Evolutionary conservation across 345 rosid genomes (phyloP), one percentile per base, ranked within the genome.

Genomic region (Microthlaspi erraticum): DNA sequence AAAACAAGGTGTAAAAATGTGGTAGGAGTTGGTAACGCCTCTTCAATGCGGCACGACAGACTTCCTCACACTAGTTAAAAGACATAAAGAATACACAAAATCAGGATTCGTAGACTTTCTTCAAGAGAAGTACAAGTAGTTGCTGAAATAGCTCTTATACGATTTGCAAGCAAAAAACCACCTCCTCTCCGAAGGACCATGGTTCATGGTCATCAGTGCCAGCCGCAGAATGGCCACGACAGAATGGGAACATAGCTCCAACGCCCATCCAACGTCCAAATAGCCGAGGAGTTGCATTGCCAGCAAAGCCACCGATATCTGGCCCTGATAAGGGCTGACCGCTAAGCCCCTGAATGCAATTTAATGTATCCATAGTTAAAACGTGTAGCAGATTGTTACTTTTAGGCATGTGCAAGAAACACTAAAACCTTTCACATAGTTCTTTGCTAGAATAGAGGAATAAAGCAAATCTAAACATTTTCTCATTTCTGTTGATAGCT

Each of bases 171-270:
- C 1, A 20, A 66, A 49, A 39, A 19, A 46, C 3, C 6, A 76
- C 98, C 98, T 93, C 93, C 83, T 86, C 85, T 48, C 98, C 98
- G 13, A 93, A 93, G 16, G 97, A 90, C 98, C 98, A 93, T 32
- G 98, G 98, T 69, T 93, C 98, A 62, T 93, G 97, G 54, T 90
- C 87, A 75, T 29, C 74, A 34, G 97, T 87, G 62, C 72, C 87
- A 8, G 57, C 72, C 82, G 86, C 96, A 43, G 92, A 71, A 81
- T 93, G 98, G 7, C 93, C 98, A 66, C 96, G 97, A 44, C 90
- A 88, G 68, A 93, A 93, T 12, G 98, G 97, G 74, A 93, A 88
- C 93, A 93, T 81, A 44, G 98, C 86, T 64, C 96, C 98, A 16
- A 93, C 20, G 13, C 93, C 98, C 98, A 93, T 86, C 98, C 97